Evolutionary conservation across 257 asterid species (phyloP).

Genomic region (Phtheirospermum japonicum): DNA sequence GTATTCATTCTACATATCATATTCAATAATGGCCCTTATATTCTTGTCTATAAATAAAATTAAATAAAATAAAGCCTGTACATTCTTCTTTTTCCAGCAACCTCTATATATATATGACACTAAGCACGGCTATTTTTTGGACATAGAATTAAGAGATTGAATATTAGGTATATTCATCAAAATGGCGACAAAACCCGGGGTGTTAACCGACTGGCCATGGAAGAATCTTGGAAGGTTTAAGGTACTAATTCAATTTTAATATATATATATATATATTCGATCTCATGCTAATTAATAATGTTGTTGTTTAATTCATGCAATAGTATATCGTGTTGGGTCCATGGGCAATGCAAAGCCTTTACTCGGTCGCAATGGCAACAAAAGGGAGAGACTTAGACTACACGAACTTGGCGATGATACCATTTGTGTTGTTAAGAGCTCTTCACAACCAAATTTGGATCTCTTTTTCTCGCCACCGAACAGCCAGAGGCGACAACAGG

Average conservation of each 20-base stretch:
- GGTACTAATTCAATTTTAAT: constrained; percentile 33
- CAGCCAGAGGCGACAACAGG: constrained; percentile 59
- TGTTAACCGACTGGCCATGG: constrained; percentile 91
- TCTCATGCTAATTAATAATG: no score
- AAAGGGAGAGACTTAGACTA: constrained; percentile 33
- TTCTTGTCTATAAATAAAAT: no score
- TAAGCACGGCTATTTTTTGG: no score
- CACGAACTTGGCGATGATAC: constrained; percentile 38
- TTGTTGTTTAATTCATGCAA: no score
- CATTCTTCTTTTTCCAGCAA: no score
- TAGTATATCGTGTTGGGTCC: constrained; percentile 64
- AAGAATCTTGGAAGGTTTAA: constrained; percentile 61
- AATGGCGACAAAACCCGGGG: constrained; percentile 81
- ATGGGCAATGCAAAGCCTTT: constrained; percentile 50
- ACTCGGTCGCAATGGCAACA: constrained; percentile 35
- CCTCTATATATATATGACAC: no score
- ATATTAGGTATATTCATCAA: no score
- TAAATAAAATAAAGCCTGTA: no score
- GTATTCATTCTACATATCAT: no score
- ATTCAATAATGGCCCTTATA: no score
- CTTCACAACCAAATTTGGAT: constrained; percentile 75
- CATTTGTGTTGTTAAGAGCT: constrained; percentile 47
- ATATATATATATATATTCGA: no score
- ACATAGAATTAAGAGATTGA: no score
- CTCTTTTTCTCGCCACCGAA: constrained; percentile 53